A percentile compares a stretch with the other conserved stretches of the same genome.
Evolutionary conservation across 2,329 filamentous ascomycete species (phyloP).

Genomic region (Xylaria multiplex): DNA sequence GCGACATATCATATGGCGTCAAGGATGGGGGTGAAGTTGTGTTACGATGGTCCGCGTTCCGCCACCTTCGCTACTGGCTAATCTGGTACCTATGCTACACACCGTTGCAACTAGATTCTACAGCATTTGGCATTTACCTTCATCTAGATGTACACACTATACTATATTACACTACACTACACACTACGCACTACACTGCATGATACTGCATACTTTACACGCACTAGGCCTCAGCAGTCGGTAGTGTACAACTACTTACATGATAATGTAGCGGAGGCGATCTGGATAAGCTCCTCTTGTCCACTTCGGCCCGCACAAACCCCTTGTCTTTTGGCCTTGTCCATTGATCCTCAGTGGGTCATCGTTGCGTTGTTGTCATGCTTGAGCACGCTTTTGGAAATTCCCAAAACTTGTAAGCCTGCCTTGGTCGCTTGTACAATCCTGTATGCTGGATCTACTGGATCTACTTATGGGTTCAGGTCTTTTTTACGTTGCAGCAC

Average conservation of each 20-base stretch:
- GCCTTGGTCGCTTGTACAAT: constrained; percentile 6
- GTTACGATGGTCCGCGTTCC: constrained; percentile 32
- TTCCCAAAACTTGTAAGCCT: constrained; percentile 22
- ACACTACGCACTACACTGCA: background rate
- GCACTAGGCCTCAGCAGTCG: too few relatives aligned
- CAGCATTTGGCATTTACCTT: background rate
- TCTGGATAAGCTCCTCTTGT: constrained; percentile 13
- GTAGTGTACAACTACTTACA: too few relatives aligned
- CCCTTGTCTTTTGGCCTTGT: constrained; percentile 17
- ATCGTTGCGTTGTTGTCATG: constrained; percentile 25
- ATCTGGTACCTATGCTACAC: constrained; percentile 6
- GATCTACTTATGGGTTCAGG: constrained; percentile 15
- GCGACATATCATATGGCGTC: constrained; percentile 19
- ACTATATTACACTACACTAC: background rate
- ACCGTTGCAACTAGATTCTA: constrained; percentile 9
- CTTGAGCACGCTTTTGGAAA: constrained; percentile 31
- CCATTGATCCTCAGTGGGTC: constrained; percentile 18
- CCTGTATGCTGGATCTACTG: background rate
- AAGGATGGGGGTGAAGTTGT: constrained; percentile 20
- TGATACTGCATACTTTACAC: too few relatives aligned
- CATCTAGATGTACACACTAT: background rate
- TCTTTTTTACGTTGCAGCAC: constrained; percentile 19
- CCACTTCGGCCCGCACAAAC: constrained; percentile 20
- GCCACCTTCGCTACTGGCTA: constrained; percentile 29
- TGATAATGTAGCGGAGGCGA: background rate